Base-by-base conservation (phyloP, 441 rosid genomes). In the Kokia cookei region DNA sequence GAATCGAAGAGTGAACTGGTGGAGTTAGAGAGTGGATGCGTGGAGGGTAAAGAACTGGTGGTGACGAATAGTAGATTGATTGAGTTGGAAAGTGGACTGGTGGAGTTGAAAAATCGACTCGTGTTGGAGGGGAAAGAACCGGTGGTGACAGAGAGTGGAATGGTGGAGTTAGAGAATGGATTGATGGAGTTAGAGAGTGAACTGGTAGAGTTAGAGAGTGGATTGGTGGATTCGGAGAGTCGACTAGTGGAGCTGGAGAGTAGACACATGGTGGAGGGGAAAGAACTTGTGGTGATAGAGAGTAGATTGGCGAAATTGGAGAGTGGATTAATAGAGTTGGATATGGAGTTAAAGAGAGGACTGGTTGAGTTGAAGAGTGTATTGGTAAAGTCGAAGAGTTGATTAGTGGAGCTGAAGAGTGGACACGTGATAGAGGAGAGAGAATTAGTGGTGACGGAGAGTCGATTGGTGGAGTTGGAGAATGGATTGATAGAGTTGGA, bases 221-320 rank as follows among this genome's bases (percentile, higher is more conserved):
- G 11, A 76, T 13, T 0, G 84, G 50, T 1, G 82, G 80, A 14
- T 86, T 81, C 17, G 81, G 82, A 0, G 87, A 43, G 82, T 40
- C 84, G 80, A 47, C 1, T 2, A 17, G 54, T 50, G 54, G 6
- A 0, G 54, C 17, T 14, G 54, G n/a, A 1, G 75, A 75, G 32
- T 60, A 53, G 11, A 74, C 17, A 1, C 83, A 84, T n/a, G 83
- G 75, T 0, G 68, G 72, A 0, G 82, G 73, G 0, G 76, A 74
- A 35, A 43, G 48, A 3, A 75, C 15, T 0, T 84, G 53, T 2
- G 87, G 81, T 3, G 80, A 81, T 0, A 85, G 83, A 9, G 86
- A 85, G 27, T 40, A 60, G 6, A n/a, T 53, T 0, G 75, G 60
- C 12, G 80, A 76, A 2, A 86, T 83, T 10, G 84, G 68, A 6